phyloP scores from a whole-genome alignment of 495 filamentous ascomycete genomes.

The Polyplosphaeria fusca region DNA sequence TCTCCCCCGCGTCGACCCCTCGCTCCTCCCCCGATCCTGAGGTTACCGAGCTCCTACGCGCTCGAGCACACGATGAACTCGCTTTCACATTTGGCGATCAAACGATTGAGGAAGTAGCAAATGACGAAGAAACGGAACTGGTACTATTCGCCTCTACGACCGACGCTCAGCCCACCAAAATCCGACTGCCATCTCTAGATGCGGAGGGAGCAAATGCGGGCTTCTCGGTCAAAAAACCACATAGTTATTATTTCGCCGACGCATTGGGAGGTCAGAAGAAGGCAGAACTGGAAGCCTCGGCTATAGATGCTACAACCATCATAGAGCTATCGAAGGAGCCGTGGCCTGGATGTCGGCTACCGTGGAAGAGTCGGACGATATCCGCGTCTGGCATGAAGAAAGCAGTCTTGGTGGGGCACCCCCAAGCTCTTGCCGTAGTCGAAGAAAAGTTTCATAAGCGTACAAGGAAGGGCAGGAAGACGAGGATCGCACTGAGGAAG shows the following conservation, averaged over 20 bases:
- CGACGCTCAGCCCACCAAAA: conserved; percentile 18
- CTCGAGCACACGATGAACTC: conserved; percentile 9
- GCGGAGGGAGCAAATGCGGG: conserved; percentile 34
- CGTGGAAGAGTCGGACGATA: conserved; percentile 51
- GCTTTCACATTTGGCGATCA: background rate
- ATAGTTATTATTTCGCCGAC: conserved; percentile 48
- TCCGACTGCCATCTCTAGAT: conserved; percentile 25
- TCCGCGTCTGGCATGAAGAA: conserved; percentile 13
- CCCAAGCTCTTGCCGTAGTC: background rate
- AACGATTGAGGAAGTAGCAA: conserved; percentile 5
- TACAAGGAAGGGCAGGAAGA: conserved; percentile 53
- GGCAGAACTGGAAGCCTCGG: conserved; percentile 40
- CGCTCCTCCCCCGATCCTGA: conserved; percentile 5
- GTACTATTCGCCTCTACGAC: conserved; percentile 50
- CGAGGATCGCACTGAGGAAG: conserved; percentile 49
- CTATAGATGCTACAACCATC: conserved; percentile 49
- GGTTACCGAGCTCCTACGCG: background rate
- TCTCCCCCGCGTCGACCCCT: background rate
- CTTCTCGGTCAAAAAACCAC: conserved; percentile 44
- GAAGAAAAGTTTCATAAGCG: conserved; percentile 36
- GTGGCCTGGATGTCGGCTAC: conserved; percentile 54
- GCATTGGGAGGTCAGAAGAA: conserved; percentile 35
- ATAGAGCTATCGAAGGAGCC: conserved; percentile 37
- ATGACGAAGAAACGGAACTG: conserved; percentile 49
- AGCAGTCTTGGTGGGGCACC: conserved; percentile 4